These are phyloP conservation scores for Neurospora intermedia DNA, from an alignment of 495 filamentous ascomycete genomes.

Conservation along the genomic window DNA sequence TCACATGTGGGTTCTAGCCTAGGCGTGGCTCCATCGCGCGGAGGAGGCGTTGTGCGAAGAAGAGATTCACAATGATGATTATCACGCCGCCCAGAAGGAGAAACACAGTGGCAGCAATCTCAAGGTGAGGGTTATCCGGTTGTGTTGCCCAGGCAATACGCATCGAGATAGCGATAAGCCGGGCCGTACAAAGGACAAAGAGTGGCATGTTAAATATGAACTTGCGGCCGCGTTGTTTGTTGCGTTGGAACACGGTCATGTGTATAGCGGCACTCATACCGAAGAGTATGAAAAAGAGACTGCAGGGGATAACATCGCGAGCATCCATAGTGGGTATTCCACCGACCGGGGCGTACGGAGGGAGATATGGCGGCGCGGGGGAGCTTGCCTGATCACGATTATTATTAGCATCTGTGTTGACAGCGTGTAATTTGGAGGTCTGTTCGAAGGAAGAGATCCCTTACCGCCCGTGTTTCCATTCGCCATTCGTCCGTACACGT, in stretches of 20 bases:
- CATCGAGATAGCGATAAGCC: constrained; percentile 52
- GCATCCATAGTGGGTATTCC: constrained; percentile 37
- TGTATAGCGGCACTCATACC: constrained; percentile 42
- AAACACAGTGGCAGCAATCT: constrained; percentile 64
- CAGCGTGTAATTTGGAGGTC: not conserved
- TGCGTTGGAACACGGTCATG: constrained; percentile 51
- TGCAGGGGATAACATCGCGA: constrained; percentile 53
- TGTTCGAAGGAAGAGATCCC: not conserved
- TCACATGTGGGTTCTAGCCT: constrained; percentile 48
- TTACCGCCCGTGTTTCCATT: not conserved
- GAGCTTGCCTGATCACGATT: not conserved
- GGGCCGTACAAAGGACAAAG: constrained; percentile 68
- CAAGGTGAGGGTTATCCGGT: constrained; percentile 38
- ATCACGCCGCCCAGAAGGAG: constrained; percentile 65
- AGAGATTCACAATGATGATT: constrained; percentile 66
- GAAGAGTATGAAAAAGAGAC: constrained; percentile 61
- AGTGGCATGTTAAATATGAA: constrained; percentile 58
- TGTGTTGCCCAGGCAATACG: constrained; percentile 49
- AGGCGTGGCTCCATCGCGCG: constrained; percentile 55
- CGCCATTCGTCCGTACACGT: not conserved
- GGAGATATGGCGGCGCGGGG: constrained; percentile 23
- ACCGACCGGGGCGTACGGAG: constrained; percentile 40
- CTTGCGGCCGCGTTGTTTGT: constrained; percentile 45
- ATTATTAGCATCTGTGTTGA: not conserved
- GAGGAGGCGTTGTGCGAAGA: constrained; percentile 66